Evolutionary conservation across 495 filamentous ascomycete species (phyloP).

Genomic region (Neurospora sp.): DNA sequence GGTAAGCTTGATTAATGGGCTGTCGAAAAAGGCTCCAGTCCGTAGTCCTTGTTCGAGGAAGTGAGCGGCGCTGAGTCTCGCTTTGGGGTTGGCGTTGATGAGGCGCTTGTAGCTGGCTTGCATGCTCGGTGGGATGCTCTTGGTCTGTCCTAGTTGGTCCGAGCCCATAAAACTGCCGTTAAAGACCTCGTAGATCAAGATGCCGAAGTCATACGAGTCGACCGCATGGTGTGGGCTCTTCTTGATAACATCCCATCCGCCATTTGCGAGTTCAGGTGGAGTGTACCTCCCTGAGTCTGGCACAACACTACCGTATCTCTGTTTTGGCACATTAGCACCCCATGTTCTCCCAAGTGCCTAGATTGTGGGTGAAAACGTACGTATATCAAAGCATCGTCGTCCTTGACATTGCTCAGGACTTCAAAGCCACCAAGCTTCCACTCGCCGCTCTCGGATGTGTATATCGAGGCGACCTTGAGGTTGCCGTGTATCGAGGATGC

Average conservation of each 20-base stretch:
- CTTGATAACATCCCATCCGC: slow-evolving; percentile 82
- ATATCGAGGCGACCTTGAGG: slow-evolving; percentile 75
- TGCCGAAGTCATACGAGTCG: slow-evolving; percentile 80
- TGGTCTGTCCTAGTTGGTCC: slow-evolving; percentile 75
- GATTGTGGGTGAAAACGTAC: slow-evolving; percentile 29
- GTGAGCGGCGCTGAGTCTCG: slow-evolving; percentile 69
- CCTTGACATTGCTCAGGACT: slow-evolving; percentile 85
- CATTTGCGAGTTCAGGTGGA: slow-evolving; percentile 75
- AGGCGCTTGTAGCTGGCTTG: slow-evolving; percentile 81
- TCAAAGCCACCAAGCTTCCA: slow-evolving; percentile 97
- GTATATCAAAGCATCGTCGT: slow-evolving; percentile 87
- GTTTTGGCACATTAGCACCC: slow-evolving; percentile 3
- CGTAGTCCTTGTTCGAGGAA: slow-evolving; percentile 86
- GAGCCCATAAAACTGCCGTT: slow-evolving; percentile 64
- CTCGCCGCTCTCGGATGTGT: slow-evolving; percentile 87
- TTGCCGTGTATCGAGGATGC: slow-evolving; percentile 83
- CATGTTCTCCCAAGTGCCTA: neutral
- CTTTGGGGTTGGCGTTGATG: slow-evolving; percentile 78
- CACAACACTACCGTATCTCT: slow-evolving; percentile 79
- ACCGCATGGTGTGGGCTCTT: slow-evolving; percentile 69
- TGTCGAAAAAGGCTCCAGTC: slow-evolving; percentile 81
- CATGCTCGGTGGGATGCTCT: slow-evolving; percentile 79
- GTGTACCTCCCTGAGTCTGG: slow-evolving; percentile 74
- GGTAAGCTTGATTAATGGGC: slow-evolving; percentile 77
- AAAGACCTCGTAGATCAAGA: slow-evolving; percentile 81